These are phyloP conservation scores for Pyricularia sp. DNA, from an alignment of 2,329 filamentous ascomycete species.

Conservation along the genomic window DNA sequence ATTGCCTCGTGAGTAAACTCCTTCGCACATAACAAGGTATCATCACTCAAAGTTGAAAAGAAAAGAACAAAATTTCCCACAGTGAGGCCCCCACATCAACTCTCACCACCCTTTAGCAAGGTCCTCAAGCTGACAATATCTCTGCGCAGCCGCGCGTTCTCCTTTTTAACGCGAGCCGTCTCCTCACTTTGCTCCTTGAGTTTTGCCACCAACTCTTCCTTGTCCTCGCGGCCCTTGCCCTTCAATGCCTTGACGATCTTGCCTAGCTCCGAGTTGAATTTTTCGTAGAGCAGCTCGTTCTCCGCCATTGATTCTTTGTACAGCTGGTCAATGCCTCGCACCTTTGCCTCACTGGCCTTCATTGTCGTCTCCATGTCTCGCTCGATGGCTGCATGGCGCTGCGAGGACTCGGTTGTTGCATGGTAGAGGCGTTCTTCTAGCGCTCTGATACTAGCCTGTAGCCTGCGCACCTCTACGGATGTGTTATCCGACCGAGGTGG, in stretches of 20 bases:
- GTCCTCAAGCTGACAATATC: constrained; percentile 66
- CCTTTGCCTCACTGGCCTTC: constrained; percentile 66
- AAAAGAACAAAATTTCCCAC: neutral
- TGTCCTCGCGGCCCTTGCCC: constrained; percentile 64
- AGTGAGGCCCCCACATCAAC: neutral
- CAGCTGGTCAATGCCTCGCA: constrained; percentile 74
- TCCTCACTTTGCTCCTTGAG: constrained; percentile 72
- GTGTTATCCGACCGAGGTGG: neutral
- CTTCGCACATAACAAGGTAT: neutral
- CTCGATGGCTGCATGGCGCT: constrained; percentile 54
- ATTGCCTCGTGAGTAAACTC: constrained; percentile 3
- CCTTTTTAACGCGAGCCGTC: constrained; percentile 66
- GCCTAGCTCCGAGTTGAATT: constrained; percentile 83
- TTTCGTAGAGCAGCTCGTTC: constrained; percentile 86
- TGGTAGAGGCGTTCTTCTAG: constrained; percentile 60
- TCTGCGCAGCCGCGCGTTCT: constrained; percentile 74
- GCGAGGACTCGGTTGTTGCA: constrained; percentile 47
- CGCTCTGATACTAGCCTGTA: constrained; percentile 49
- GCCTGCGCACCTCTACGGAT: constrained; percentile 34
- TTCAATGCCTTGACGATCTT: constrained; percentile 71
- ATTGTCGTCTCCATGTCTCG: constrained; percentile 64
- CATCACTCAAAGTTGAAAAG: neutral
- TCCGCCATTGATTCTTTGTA: constrained; percentile 83
- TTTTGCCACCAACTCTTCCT: constrained; percentile 64
- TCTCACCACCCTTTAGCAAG: constrained; percentile 33